A percentile compares a stretch with the other conserved stretches of the same genome.
These are phyloP conservation scores for Arxiozyma slooffiae DNA, from an alignment of 1,139 yeast species.

Conservation along the genomic window DNA sequence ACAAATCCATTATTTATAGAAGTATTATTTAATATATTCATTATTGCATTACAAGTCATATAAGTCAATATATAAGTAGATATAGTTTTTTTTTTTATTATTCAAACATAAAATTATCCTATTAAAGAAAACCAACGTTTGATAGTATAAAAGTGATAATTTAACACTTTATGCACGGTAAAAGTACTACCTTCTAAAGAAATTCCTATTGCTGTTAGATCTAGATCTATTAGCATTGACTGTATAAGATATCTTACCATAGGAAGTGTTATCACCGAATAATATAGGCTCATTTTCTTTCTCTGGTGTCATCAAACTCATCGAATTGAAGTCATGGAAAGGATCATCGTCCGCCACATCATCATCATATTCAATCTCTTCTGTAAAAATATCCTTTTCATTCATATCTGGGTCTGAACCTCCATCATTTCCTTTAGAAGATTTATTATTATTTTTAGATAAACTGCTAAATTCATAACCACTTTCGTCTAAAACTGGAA, in stretches of 20 bases:
- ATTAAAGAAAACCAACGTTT: not conserved
- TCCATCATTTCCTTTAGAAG: slow-evolving; percentile 7
- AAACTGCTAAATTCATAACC: slow-evolving; percentile 36
- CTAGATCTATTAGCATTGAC: slow-evolving; percentile 35
- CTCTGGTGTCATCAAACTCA: slow-evolving; percentile 60
- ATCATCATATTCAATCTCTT: slow-evolving; percentile 29
- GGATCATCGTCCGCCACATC: slow-evolving; percentile 49
- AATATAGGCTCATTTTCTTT: slow-evolving; percentile 44
- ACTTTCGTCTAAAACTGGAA: slow-evolving; percentile 68
- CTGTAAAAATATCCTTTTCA: slow-evolving; percentile 35
- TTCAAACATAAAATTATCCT: too few relatives aligned
- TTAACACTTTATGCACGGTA: not conserved
- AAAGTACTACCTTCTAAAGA: slow-evolving; percentile 34
- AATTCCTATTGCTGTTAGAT: slow-evolving; percentile 31
- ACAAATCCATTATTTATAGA: not conserved
- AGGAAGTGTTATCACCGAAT: slow-evolving; percentile 45
- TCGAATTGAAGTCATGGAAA: slow-evolving; percentile 78
- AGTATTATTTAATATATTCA: not conserved
- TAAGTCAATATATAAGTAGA: not conserved
- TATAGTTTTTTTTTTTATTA: slow-evolving; percentile 16
- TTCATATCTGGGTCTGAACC: slow-evolving; percentile 20
- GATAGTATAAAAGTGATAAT: too few relatives aligned
- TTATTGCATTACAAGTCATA: not conserved
- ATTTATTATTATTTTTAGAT: slow-evolving; percentile 19
- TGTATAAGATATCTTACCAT: slow-evolving; percentile 61